A percentile compares a stretch with the other conserved stretches of the same genome.
phyloP scores from a whole-genome alignment of 2,329 filamentous ascomycete species.

The Colletotrichum liaoningense region DNA sequence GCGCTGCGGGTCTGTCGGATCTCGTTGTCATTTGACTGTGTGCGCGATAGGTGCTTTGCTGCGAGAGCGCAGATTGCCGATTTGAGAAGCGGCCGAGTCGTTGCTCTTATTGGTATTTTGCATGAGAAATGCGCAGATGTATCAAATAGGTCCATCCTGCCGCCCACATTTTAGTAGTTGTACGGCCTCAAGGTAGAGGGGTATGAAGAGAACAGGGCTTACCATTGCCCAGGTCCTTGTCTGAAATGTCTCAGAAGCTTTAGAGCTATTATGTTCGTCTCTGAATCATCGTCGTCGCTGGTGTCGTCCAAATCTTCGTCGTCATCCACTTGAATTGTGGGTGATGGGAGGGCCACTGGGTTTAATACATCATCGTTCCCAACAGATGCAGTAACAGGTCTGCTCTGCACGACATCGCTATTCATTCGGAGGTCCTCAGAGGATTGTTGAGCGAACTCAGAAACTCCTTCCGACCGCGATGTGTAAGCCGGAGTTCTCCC shows the following conservation, averaged over 20 bases:
- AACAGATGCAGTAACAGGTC: no score
- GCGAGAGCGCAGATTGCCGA: constrained; percentile 68
- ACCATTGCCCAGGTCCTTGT: constrained; percentile 22
- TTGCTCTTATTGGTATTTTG: constrained; percentile 68
- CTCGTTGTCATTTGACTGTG: constrained; percentile 57
- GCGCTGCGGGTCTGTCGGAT: constrained; percentile 50
- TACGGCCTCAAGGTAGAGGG: no score
- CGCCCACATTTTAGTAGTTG: no score
- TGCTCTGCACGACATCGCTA: no score
- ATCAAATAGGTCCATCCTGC: constrained; percentile 63
- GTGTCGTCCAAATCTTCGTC: background rate
- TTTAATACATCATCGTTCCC: no score
- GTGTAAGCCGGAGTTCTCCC: no score
- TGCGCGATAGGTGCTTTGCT: constrained; percentile 72
- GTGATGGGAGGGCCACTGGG: no score
- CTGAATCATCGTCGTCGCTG: background rate
- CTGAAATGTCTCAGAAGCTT: constrained; percentile 19
- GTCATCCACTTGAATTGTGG: no score
- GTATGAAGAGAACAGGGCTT: background rate
- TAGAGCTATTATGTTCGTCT: background rate
- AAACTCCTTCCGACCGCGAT: no score
- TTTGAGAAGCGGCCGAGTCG: constrained; percentile 57
- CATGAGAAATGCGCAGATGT: constrained; percentile 69
- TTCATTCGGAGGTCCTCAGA: no score
- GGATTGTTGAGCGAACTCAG: no score